Conservation (phyloP, 257 asterid species). For the Solanum corneliomulleri region DNA sequence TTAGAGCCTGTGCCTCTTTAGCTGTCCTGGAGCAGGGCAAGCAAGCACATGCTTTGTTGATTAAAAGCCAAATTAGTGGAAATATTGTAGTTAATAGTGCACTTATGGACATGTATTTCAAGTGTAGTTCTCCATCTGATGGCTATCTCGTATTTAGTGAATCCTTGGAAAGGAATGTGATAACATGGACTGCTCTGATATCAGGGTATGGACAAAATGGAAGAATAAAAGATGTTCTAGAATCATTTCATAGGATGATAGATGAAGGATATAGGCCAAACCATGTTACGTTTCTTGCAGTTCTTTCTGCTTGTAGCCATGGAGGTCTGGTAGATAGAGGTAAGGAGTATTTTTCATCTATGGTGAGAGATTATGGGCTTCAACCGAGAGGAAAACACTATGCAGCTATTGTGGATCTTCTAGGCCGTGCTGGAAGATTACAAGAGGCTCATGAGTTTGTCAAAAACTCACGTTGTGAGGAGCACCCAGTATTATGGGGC, state of each 20-base stretch:
- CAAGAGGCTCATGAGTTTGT: slow-evolving; percentile 68
- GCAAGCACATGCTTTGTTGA: slow-evolving; percentile 63
- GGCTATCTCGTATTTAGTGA: slow-evolving; percentile 56
- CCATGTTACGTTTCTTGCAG: slow-evolving; percentile 77
- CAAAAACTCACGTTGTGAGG: slow-evolving; percentile 42
- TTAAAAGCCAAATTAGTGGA: slow-evolving; percentile 47
- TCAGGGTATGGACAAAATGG: slow-evolving; percentile 88
- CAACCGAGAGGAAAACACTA: slow-evolving; percentile 69
- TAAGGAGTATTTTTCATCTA: slow-evolving; percentile 55
- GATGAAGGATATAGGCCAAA: slow-evolving; percentile 76
- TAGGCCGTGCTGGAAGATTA: slow-evolving; percentile 85
- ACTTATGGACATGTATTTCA: slow-evolving; percentile 90
- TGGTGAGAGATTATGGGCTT: slow-evolving; percentile 64
- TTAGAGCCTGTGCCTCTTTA: slow-evolving; percentile 87
- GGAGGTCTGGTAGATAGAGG: slow-evolving; percentile 78
- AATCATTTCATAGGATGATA: slow-evolving; percentile 62
- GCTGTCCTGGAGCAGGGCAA: slow-evolving; percentile 79
- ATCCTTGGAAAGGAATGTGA: slow-evolving; percentile 55
- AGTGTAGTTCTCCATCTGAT: slow-evolving; percentile 76
- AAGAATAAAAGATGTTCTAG: slow-evolving; percentile 51
- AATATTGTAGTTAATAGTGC: slow-evolving; percentile 77
- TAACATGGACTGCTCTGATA: slow-evolving; percentile 85
- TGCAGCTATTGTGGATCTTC: slow-evolving; percentile 74
- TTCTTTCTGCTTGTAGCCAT: slow-evolving; percentile 88
- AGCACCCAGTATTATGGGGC: slow-evolving; percentile 88